Evolutionary conservation across 306 rosid genomes (phyloP), one percentile per base, ranked within the genome.

Genomic region (Macrotyloma uniflorum): DNA sequence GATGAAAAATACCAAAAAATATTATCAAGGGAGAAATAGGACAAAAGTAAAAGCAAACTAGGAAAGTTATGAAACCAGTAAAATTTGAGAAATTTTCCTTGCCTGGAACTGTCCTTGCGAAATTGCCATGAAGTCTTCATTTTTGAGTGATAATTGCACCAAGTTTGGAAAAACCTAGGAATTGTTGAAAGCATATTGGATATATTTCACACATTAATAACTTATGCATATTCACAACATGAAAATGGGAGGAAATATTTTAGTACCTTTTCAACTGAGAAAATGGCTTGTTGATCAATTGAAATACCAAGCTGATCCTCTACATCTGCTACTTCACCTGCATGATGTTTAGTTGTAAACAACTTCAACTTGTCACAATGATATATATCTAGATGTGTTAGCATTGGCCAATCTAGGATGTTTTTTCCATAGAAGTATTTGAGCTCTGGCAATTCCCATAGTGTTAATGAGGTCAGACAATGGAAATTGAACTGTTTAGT

Each of bases 371-470:
- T 22, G 33, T 45, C 49, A 61, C 62, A 76, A 22, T 20, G 64
- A 24, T 68, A 68, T 14, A 67, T 16, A 67, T 67, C 73, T 43
- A 67, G 6, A 23, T 45, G 4, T 43, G 6, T 43, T 23, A 67
- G 57, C 22, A 67, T 67, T 6, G 55, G 57, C 57, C 55, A 23
- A 15, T 67, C 55, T 4, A 72, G 38, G 0, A 23, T 53, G 33
- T 40, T 13, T 43, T 67, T 43, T 45, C 23, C 73, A 55, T 46
- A 75, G 28, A 75, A 61, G 19, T 64, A 28, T 20, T 75, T 75
- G 71, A 75, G 61, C 35, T 46, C 30, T 45, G 61, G 79, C 47
- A 75, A 42, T 40, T 8, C 68, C 55, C 53, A 16, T 5, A 73
- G 40, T 8, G 19, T 42, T 28, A 73, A 58, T 23, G 67, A 40